Evolutionary conservation across 257 asterid genomes (phyloP), one percentile per base, ranked within the genome.

Genomic region (Marsdenia floribunda): DNA sequence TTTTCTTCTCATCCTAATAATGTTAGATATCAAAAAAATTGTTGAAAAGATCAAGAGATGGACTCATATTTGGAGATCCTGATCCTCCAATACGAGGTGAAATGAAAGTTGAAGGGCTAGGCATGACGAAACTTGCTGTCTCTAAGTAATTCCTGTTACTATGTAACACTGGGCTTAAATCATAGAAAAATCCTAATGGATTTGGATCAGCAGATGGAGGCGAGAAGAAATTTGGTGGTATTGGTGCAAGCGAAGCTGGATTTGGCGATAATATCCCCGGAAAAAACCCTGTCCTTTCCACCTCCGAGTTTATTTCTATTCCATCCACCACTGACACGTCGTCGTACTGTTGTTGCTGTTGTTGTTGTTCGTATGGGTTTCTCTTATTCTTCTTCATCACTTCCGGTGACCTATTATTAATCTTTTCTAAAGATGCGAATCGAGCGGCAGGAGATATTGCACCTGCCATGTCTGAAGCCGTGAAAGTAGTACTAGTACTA

Each of bases 381-480:
- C 67, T 46, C 58, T 57, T 29, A 29, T 29, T 80, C 70, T 80
- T 84, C 19, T 44, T 80, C 70, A 79, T 84, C 19, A 86, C 86
- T 14, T 82, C 63, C 35, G 74, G 50, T 12, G 90, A 71, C 80
- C 53, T 83, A 1, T 7, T 44, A 44, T 44, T 44, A 44, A 89
- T 79, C 13, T 79, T 85, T 81, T 92, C 97, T 44, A 89, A 85
- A 42, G 97, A 81, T 0, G 99, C 97, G 53, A 87, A 88, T 5
- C 97, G 85, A 9, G 96, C 97, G 0, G 99, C 99, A 6, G 99
- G 97, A 0, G 98, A 93, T 13, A 90, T 50, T 0, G 88, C 90
- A 10, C 89, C 93, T 38, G 76, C 68, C 19, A 40, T 72, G 29
- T 73, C 86, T 10, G 81, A 82, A 38, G 60, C 82, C 3, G 84